Evolutionary conservation across 192 early-diverging fungal species (phyloP).

Genomic region (Rhizophlyctis rosea): DNA sequence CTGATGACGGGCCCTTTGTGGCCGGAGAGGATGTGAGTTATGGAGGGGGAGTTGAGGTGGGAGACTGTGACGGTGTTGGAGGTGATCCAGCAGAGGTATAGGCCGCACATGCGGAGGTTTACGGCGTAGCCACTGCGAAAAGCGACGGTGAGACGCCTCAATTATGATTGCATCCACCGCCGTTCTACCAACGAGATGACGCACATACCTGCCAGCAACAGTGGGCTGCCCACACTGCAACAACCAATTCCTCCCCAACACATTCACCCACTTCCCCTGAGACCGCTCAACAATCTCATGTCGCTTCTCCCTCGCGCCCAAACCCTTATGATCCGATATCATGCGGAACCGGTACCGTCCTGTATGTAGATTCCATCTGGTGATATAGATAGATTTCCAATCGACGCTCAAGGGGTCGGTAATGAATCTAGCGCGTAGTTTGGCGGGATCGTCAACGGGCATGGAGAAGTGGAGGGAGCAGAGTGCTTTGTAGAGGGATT

Average conservation of each 20-base stretch:
- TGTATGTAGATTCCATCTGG: slow-evolving; percentile 24
- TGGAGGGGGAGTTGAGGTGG: slow-evolving; percentile 18
- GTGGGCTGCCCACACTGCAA: slow-evolving; percentile 38
- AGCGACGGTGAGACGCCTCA: too few relatives aligned
- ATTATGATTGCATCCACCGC: too few relatives aligned
- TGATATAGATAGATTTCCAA: slow-evolving; percentile 25
- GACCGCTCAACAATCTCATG: slow-evolving; percentile 26
- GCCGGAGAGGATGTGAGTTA: slow-evolving; percentile 10
- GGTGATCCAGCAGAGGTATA: slow-evolving; percentile 30
- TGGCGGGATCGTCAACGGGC: background rate
- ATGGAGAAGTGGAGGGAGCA: slow-evolving; percentile 5
- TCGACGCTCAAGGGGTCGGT: background rate
- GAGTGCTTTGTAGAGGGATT: slow-evolving; percentile 19
- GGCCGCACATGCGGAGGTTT: slow-evolving; percentile 33
- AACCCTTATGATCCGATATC: slow-evolving; percentile 18
- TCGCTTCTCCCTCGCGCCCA: slow-evolving; percentile 6
- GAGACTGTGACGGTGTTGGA: slow-evolving; percentile 22
- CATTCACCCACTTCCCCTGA: slow-evolving; percentile 1
- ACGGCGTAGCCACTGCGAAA: slow-evolving; percentile 36
- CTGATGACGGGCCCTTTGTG: slow-evolving; percentile 29
- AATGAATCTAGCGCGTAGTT: slow-evolving; percentile 11
- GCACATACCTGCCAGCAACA: slow-evolving; percentile 28
- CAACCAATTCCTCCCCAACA: slow-evolving; percentile 18
- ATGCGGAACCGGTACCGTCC: slow-evolving; percentile 30
- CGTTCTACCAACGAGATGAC: too few relatives aligned